Evolutionary conservation across 2,329 filamentous ascomycete genomes (phyloP).

Genomic region (Penicillium sp.): DNA sequence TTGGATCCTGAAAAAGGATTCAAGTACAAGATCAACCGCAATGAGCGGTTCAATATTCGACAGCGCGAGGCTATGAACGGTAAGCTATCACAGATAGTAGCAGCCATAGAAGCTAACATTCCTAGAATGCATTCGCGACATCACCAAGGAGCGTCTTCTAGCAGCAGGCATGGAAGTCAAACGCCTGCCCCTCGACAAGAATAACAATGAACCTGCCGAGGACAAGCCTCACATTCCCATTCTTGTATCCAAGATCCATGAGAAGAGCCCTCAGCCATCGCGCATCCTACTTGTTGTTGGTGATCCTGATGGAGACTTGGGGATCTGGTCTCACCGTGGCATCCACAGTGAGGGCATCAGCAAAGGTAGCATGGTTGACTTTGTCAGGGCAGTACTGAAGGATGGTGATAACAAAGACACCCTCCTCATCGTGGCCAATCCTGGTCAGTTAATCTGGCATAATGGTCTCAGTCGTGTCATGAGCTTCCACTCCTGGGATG

Average conservation of each 20-base stretch:
- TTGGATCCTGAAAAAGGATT: slow-evolving; percentile 63
- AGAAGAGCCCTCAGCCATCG: slow-evolving; percentile 39
- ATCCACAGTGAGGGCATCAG: slow-evolving; percentile 60
- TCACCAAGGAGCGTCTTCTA: slow-evolving; percentile 58
- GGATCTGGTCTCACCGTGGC: slow-evolving; percentile 65
- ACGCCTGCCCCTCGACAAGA: slow-evolving; percentile 50
- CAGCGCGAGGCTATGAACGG: slow-evolving; percentile 70
- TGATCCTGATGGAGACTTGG: slow-evolving; percentile 65
- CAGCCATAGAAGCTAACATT: neutral
- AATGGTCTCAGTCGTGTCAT: slow-evolving; percentile 57
- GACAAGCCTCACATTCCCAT: slow-evolving; percentile 61
- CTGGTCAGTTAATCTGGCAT: slow-evolving; percentile 72
- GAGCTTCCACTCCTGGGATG: slow-evolving; percentile 52
- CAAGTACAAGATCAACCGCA: slow-evolving; percentile 66
- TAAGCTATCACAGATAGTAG: slow-evolving; percentile 34
- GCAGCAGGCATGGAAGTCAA: slow-evolving; percentile 55
- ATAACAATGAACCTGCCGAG: slow-evolving; percentile 14
- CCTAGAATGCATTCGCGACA: slow-evolving; percentile 50
- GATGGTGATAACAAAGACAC: slow-evolving; percentile 21
- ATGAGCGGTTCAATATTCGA: slow-evolving; percentile 68
- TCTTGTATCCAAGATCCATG: slow-evolving; percentile 55
- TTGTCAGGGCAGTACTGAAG: slow-evolving; percentile 49
- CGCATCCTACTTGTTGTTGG: slow-evolving; percentile 71
- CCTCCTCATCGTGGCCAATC: slow-evolving; percentile 66
- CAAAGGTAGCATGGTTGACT: slow-evolving; percentile 62